phyloP scores from a whole-genome alignment of 2,329 filamentous ascomycete genomes.

The Drechslerella coelobrocha region DNA sequence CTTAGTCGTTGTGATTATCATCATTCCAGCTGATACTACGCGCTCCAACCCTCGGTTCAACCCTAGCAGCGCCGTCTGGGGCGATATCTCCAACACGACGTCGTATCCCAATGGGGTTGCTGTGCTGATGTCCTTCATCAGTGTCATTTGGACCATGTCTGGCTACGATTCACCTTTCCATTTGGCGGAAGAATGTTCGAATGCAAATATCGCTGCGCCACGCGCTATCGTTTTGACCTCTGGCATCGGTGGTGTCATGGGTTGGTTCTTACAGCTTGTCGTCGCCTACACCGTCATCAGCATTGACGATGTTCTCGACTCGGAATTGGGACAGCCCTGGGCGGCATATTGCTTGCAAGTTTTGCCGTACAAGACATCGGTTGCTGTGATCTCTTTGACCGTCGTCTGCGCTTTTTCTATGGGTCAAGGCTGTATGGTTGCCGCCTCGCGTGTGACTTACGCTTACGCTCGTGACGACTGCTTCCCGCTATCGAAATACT shows the following conservation, averaged over 20 bases:
- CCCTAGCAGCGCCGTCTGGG: constrained; percentile 68
- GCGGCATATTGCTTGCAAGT: constrained; percentile 73
- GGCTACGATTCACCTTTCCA: constrained; percentile 75
- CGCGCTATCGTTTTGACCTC: constrained; percentile 75
- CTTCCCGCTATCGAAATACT: constrained; percentile 68
- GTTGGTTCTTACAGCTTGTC: constrained; percentile 76
- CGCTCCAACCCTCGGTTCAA: constrained; percentile 67
- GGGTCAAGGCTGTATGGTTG: constrained; percentile 76
- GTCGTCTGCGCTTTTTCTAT: constrained; percentile 74
- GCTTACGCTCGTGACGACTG: constrained; percentile 76
- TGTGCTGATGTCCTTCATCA: constrained; percentile 74
- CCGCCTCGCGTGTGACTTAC: constrained; percentile 71
- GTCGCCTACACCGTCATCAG: constrained; percentile 75
- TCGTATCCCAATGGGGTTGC: constrained; percentile 72
- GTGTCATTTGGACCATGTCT: constrained; percentile 73
- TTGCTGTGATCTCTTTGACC: constrained; percentile 70
- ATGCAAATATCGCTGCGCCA: constrained; percentile 73
- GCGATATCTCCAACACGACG: constrained; percentile 70
- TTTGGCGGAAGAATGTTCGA: constrained; percentile 76
- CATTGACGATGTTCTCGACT: constrained; percentile 66
- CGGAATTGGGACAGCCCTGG: constrained; percentile 72
- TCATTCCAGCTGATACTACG: constrained; percentile 67
- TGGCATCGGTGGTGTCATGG: constrained; percentile 69
- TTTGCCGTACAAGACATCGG: constrained; percentile 66
- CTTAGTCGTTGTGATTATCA: constrained; percentile 70